Base-by-base conservation (phyloP, 768 basidiomycete genomes). In the Agrocybe pediades region DNA sequence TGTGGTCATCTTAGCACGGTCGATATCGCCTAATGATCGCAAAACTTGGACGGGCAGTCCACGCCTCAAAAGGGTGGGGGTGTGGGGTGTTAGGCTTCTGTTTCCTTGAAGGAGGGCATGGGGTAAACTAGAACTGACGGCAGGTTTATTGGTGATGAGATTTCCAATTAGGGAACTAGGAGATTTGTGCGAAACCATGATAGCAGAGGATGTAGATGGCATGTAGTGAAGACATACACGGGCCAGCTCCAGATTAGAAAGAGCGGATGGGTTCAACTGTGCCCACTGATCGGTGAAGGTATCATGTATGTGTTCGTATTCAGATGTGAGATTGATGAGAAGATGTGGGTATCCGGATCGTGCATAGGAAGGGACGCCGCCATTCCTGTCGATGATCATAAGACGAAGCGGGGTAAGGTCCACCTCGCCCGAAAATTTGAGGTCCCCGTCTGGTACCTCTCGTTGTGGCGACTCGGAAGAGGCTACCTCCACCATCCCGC, bases 181-280 rank as follows among this genome's bases (percentile, higher is more conserved):
- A 1, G 95, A 96, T 46, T 95, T 92, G 73, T 99, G 97, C 13
- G 94, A 96, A 45, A 98, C 97, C 86, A 99, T 90, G 59, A 98
- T 79, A 11, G 95, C 97, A 15, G 95, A 97, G 1, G 96, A 93
- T 2, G 90, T 83, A 6, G 89, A 83, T 1, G 97, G 97, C 91
- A 99, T 97, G 69, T 92, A 90, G 2, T 80, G 74, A 36, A 99
- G 80, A 68, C 97, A 99, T 30, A 85, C 88, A 27, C 84, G 85
- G 9, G 97, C 89, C 33, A 99, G 80, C 6, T 84, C 71, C 11
- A 99, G 78, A 70, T 98, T 98, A 20, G 87, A 79, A 23, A 98
- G 80, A 3, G 96, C 85, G 0, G 94, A 87, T 3, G 95, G 95
- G 62, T 95, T 87, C 2, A 87, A 78, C 27, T 80, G 69, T 27